phyloP scores from a whole-genome alignment of 1,284 basidiomycete species.

The Sparassis latifolia region DNA sequence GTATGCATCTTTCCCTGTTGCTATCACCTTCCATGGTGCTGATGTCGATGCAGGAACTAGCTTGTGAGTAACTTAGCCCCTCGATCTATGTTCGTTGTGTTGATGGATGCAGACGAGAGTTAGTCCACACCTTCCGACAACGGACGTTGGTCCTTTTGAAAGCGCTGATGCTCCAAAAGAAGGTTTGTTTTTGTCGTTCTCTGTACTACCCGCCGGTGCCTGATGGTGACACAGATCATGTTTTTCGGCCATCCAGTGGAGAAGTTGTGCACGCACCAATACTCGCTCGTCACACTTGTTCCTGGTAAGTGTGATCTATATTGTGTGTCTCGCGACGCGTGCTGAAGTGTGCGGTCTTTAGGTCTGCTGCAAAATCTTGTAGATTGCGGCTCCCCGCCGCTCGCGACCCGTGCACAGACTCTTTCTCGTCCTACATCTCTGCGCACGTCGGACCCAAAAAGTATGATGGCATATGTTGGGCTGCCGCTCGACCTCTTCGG shows the following conservation, averaged over 20 bases:
- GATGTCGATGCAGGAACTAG: slow-evolving; percentile 60
- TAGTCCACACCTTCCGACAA: slow-evolving; percentile 92
- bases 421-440: slow-evolving; percentile 75
- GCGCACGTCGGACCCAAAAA: slow-evolving; percentile 85
- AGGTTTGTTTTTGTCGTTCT: slow-evolving; percentile 39
- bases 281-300: slow-evolving; percentile 83
- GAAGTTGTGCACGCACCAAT: slow-evolving; percentile 94
- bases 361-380: slow-evolving; percentile 85
- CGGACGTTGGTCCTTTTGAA: slow-evolving; percentile 93
- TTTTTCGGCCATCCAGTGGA: slow-evolving; percentile 98
- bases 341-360: slow-evolving; percentile 10
- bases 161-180: slow-evolving; percentile 87
- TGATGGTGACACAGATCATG: slow-evolving; percentile 63
- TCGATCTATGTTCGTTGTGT: background rate
- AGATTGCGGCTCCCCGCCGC: slow-evolving; percentile 86
- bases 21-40: background rate
- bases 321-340: background rate
- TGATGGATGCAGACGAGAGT: slow-evolving; percentile 56
- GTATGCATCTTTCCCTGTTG: slow-evolving; percentile 30
- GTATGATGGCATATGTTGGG: slow-evolving; percentile 88
- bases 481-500: slow-evolving; percentile 86
- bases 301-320: slow-evolving; percentile 46
- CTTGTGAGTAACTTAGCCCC: slow-evolving; percentile 40
- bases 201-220: background rate
- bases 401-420: slow-evolving; percentile 66